These are phyloP conservation scores for Phytophthora lateralis DNA, from an alignment of 352 stramenopile genomes.

Conservation along the genomic window DNA sequence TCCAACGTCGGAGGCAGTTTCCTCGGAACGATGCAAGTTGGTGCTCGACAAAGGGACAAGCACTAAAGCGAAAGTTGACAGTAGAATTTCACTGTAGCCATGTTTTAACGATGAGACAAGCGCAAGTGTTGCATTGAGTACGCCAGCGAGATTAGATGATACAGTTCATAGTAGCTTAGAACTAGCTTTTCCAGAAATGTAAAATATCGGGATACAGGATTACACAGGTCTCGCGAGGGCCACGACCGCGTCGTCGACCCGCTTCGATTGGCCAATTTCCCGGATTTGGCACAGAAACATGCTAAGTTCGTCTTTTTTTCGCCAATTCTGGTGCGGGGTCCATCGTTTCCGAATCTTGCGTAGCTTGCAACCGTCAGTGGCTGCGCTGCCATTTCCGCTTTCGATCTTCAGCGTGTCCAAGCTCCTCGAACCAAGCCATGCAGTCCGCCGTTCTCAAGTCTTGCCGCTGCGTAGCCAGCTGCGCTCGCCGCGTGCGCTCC, in stretches of 20 bases:
- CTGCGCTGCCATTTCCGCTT: constrained; percentile 27
- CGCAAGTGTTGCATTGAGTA: not conserved
- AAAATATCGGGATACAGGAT: not conserved
- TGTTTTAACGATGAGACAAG: constrained; percentile 1
- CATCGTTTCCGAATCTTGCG: constrained; percentile 1
- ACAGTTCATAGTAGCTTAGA: not conserved
- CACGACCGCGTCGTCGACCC: not conserved
- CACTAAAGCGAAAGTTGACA: too few species aligned
- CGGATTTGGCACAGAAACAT: not conserved
- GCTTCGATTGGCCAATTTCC: not conserved
- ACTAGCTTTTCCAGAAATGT: not conserved
- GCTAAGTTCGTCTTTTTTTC: not conserved
- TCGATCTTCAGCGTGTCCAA: constrained; percentile 8
- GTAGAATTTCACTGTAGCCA: not conserved
- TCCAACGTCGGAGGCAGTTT: too few species aligned
- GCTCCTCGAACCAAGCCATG: constrained; percentile 18
- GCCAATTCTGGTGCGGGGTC: constrained; percentile 14
- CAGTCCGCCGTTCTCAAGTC: constrained; percentile 30
- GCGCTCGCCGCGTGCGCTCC: constrained; percentile 6
- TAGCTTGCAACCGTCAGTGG: not conserved
- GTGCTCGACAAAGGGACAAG: too few species aligned
- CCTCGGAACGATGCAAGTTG: too few species aligned
- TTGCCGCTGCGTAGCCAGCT: constrained; percentile 21
- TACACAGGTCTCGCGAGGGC: not conserved
- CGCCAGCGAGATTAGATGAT: not conserved